Percentiles rank a stretch among this genome's conserved stretches.
Evolutionary conservation across 176 grass and related monocot species (phyloP).

Genomic region (Tuctoria greenei): DNA sequence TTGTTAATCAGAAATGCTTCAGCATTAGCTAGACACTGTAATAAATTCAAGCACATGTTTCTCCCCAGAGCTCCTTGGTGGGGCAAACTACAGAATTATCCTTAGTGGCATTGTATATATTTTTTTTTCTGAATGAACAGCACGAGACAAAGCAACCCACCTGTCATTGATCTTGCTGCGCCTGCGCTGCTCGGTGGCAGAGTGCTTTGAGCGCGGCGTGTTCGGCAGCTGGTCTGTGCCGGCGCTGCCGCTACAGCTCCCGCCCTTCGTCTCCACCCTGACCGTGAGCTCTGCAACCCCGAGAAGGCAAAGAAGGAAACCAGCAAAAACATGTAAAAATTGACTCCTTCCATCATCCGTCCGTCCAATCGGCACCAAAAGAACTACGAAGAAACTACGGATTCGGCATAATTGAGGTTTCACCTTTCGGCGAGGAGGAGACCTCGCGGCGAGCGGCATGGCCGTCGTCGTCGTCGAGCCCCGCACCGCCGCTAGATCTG

Average conservation of each 20-base stretch:
- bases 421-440: constrained; percentile 80
- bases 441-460: constrained; percentile 61
- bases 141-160: constrained; percentile 24
- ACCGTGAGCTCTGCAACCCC: constrained; percentile 36
- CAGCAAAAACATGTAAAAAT: background rate
- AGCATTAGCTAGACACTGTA: background rate
- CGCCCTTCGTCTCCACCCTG: constrained; percentile 65
- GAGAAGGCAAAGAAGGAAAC: background rate
- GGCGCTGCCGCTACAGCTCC: constrained; percentile 61
- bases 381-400: background rate
- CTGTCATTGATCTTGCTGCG: constrained; percentile 99
- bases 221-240: constrained; percentile 73
- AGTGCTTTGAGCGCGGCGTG: constrained; percentile 96
- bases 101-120: too few species aligned
- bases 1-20: background rate
- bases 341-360: background rate
- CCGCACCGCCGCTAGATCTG: constrained; percentile 63
- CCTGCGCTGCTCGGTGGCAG: constrained; percentile 85
- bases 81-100: too few species aligned
- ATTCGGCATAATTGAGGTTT: constrained; percentile 20
- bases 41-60: too few species aligned
- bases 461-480: constrained; percentile 68
- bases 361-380: background rate
- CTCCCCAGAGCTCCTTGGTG: too few species aligned
- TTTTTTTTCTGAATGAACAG: background rate